These are phyloP conservation scores for Porphyra umbilicalis DNA, from an alignment of 31 red algal genomes.

Conservation along the genomic window DNA sequence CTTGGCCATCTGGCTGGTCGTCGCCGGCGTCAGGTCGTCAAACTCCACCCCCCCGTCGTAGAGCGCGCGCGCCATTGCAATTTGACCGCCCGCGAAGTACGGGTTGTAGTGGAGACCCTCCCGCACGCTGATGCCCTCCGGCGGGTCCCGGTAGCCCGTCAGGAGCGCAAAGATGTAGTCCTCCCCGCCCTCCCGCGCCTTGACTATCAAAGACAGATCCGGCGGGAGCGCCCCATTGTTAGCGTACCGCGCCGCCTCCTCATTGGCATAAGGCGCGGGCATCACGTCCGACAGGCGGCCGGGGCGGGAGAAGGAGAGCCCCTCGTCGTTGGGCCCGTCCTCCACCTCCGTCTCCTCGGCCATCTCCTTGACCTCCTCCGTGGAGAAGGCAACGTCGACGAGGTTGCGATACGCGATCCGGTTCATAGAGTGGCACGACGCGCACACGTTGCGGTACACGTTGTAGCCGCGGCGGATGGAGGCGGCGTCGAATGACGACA, in stretches of 20 bases:
- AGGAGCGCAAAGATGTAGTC: slow-evolving; percentile 94
- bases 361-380: slow-evolving; percentile 89
- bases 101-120: slow-evolving; percentile 95
- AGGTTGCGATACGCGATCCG: slow-evolving; percentile 88
- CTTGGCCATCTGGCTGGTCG: slow-evolving; percentile 93
- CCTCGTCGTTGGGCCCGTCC: slow-evolving; percentile 92
- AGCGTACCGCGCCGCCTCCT: slow-evolving; percentile 93
- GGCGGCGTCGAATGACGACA: slow-evolving; percentile 77
- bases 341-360: slow-evolving; percentile 92
- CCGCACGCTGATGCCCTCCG: slow-evolving; percentile 64
- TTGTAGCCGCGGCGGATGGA: slow-evolving; percentile 90
- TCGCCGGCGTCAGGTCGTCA: slow-evolving; percentile 89
- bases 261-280: slow-evolving; percentile 90
- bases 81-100: slow-evolving; percentile 89
- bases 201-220: slow-evolving; percentile 85
- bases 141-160: slow-evolving; percentile 91
- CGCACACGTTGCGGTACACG: slow-evolving; percentile 87
- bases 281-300: slow-evolving; percentile 76
- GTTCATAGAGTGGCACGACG: slow-evolving; percentile 89
- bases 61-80: slow-evolving; percentile 85
- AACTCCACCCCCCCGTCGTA: slow-evolving; percentile 92
- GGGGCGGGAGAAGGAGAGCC: slow-evolving; percentile 86
- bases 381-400: slow-evolving; percentile 82
- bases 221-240: slow-evolving; percentile 95
- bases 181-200: slow-evolving; percentile 82